Evolutionary conservation across 371 early-diverging fungal species (phyloP), one percentile per base, ranked within the genome.

Genomic region (Paraphysoderma sedebokerense): DNA sequence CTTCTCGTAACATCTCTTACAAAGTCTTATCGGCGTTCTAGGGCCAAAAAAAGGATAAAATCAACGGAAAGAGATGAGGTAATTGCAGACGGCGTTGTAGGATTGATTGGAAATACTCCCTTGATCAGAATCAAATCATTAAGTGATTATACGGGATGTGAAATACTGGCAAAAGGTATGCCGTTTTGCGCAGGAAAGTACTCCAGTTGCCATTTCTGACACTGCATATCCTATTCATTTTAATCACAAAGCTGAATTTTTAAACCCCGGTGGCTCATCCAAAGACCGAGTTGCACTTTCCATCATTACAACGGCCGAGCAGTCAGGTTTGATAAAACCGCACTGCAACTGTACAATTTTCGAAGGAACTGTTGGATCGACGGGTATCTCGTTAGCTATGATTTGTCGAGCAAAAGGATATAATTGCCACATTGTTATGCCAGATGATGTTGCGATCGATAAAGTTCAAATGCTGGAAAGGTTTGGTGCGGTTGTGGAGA

Each of bases 261-360:
- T 91, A 48, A 92, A 89, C 49, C 87, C 91, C 4, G 95, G 91
- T 20, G 96, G 93, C 22, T 84, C 86, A 54, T 70, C 85, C 17
- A 93, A 96, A 59, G 97, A 97, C 60, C 66, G 97, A 27, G 85
- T 92, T 0, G 97, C 93, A 4, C 67, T 92, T 33, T 72, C 74
- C 48, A 79, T 93, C 55, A 74, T 97, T 36, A 62, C 74, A 36
- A 67, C 74, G 4, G 92, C 89, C 2, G 95, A 93, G 56, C 48
- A 47, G 0, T 47, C 61, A 5, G 77, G 75, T 3, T 55, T 74
- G 5, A 63, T 92, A 22, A 53, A 50, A 1, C 78, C 79, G 20
- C 76, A 82, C 40, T 66, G 61, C 7, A 80, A 76, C 19, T 74
- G 73, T n/a, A 79, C 81, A 0, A 65, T 96, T 15, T 89, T 87